phyloP scores from a whole-genome alignment of 2,329 filamentous ascomycete species.

The Bisporella sp. region DNA sequence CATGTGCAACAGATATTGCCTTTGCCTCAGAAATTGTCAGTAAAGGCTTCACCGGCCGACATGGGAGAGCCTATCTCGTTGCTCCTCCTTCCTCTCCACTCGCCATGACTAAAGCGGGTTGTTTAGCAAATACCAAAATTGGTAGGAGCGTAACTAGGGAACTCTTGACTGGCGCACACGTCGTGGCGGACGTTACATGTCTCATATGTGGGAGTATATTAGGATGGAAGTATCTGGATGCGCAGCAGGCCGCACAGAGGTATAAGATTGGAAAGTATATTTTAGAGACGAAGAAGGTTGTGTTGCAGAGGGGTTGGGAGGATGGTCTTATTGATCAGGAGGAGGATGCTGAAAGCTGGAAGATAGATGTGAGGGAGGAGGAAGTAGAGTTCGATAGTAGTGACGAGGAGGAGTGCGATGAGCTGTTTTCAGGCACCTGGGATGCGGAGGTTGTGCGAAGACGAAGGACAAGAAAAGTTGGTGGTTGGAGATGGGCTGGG shows the following conservation, averaged over 20 bases:
- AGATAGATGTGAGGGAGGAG: conserved; percentile 47
- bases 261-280: conserved; percentile 68
- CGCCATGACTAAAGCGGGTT: conserved; percentile 7
- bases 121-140: conserved; percentile 49
- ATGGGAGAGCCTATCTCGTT: conserved; percentile 58
- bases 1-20: conserved; percentile 54
- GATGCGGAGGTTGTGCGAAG: conserved; percentile 36
- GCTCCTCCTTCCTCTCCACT: conserved; percentile 25
- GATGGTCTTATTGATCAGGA: conserved; percentile 25
- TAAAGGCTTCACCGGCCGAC: conserved; percentile 59
- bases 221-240: conserved; percentile 64
- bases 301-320: conserved; percentile 47
- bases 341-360: conserved; percentile 41
- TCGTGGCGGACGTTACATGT: conserved; percentile 58
- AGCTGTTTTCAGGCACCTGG: conserved; percentile 57
- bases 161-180: conserved; percentile 55
- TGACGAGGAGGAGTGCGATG: conserved; percentile 61
- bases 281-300: conserved; percentile 52
- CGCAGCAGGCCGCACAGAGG: conserved; percentile 49
- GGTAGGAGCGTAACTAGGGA: conserved; percentile 48
- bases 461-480: conserved; percentile 18
- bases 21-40: conserved; percentile 54
- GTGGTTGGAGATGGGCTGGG: neutral
- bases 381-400: conserved; percentile 38
- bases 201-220: conserved; percentile 46